Percentiles rank a stretch among this genome's conserved stretches.
phyloP scores from a whole-genome alignment of 495 filamentous ascomycete species.

The Staphylotrichum tortipilum region DNA sequence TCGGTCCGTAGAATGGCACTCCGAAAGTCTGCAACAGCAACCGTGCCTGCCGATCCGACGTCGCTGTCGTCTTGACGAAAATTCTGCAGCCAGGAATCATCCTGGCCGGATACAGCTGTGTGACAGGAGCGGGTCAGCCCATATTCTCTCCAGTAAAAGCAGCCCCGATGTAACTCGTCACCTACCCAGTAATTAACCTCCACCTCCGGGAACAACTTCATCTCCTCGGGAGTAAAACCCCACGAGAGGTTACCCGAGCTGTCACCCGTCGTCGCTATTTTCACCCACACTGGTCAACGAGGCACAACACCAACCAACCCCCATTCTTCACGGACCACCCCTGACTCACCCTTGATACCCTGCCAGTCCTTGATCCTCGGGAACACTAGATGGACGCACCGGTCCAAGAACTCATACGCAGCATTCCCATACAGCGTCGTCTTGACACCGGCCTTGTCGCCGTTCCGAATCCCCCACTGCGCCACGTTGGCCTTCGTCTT shows the following conservation, averaged over 20 bases:
- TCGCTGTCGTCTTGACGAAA: conserved; percentile 79
- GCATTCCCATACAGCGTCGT: conserved; percentile 65
- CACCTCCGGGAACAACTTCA: conserved; percentile 83
- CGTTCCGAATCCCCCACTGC: conserved; percentile 49
- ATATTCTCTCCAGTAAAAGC: not conserved
- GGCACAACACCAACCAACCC: not conserved
- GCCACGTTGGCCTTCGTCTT: conserved; percentile 56
- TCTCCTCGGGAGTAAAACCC: conserved; percentile 61
- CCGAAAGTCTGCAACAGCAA: conserved; percentile 75
- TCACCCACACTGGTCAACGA: not conserved
- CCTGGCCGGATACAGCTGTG: conserved; percentile 24
- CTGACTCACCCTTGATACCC: conserved; percentile 57
- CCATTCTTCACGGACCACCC: not conserved
- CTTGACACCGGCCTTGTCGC: conserved; percentile 56
- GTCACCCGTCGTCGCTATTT: conserved; percentile 57
- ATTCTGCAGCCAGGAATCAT: conserved; percentile 92
- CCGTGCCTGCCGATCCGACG: conserved; percentile 82
- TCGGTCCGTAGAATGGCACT: conserved; percentile 73
- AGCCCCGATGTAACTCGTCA: conserved; percentile 14
- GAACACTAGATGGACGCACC: conserved; percentile 77
- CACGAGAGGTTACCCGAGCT: conserved; percentile 78
- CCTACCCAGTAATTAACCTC: conserved; percentile 88
- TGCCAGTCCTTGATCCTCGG: conserved; percentile 92
- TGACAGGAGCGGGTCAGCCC: not conserved
- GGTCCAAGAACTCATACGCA: conserved; percentile 81